A percentile compares a stretch with the other conserved stretches of the same genome.
Conservation (phyloP, 257 asterid genomes). For the Ehretia macrophylla region DNA sequence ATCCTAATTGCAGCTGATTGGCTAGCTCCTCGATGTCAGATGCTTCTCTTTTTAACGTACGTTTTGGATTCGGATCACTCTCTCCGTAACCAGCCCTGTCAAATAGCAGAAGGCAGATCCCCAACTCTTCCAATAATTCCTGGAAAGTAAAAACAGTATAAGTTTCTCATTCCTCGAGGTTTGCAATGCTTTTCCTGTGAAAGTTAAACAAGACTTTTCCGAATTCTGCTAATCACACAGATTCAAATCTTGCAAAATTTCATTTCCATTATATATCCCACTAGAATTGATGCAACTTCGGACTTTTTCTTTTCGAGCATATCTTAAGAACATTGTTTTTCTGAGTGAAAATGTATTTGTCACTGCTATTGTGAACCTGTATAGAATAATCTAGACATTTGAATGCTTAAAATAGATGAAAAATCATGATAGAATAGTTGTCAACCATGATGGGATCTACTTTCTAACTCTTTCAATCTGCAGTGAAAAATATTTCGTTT, state of each 20-base stretch:
- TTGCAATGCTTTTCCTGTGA: neutral
- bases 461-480: too few species aligned
- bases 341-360: too few species aligned
- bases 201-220: neutral
- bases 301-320: too few species aligned
- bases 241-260: too few species aligned
- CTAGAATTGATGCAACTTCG: too few species aligned
- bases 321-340: too few species aligned
- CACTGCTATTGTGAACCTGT: too few species aligned
- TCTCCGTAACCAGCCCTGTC: slow-evolving; percentile 98
- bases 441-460: too few species aligned
- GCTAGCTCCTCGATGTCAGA: slow-evolving; percentile 88
- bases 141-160: slow-evolving; percentile 29
- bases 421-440: too few species aligned
- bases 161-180: slow-evolving; percentile 9
- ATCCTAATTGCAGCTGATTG: slow-evolving; percentile 62
- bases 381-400: too few species aligned
- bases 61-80: slow-evolving; percentile 76
- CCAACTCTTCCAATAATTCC: slow-evolving; percentile 68
- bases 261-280: neutral
- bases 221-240: neutral
- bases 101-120: slow-evolving; percentile 52
- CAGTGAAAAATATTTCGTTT: too few species aligned
- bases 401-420: too few species aligned
- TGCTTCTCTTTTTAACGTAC: slow-evolving; percentile 73